Evolutionary conservation across 164 flowering plant species (phyloP).

Genomic region (Vitis cinerea): DNA sequence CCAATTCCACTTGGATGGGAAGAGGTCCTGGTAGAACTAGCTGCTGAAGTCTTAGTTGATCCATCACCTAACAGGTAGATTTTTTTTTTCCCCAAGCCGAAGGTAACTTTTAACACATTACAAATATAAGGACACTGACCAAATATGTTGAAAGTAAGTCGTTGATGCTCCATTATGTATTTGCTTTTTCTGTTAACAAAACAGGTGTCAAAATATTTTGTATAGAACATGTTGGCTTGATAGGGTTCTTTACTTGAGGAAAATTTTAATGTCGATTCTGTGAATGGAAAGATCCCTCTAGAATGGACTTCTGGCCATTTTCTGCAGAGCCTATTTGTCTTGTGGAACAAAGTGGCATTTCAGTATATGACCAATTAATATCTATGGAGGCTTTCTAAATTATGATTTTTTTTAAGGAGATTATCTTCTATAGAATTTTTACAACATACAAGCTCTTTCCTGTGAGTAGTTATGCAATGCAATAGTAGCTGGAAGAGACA

Average conservation of each 20-base stretch:
- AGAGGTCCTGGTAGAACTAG: constrained; percentile 57
- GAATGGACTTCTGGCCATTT: not conserved
- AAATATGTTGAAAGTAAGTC: not conserved
- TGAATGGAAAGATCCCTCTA: not conserved
- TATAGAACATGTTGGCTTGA: not conserved
- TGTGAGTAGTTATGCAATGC: not conserved
- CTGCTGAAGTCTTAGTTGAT: constrained; percentile 59
- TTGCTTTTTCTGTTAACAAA: not conserved
- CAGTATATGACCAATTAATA: not conserved
- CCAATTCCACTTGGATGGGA: constrained; percentile 83
- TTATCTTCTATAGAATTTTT: not conserved
- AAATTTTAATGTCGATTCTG: not conserved
- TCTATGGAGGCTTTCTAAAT: too few species aligned
- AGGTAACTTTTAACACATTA: not conserved
- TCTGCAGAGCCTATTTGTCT: not conserved
- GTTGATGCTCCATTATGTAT: not conserved
- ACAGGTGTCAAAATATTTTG: not conserved
- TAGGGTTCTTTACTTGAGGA: not conserved
- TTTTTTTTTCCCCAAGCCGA: not conserved
- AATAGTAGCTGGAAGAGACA: not conserved
- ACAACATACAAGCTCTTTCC: not conserved
- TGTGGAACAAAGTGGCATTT: not conserved
- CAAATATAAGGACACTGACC: not conserved
- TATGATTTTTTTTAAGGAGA: not conserved
- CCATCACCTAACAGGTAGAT: constrained; percentile 54